Percentiles rank a stretch among this genome's conserved stretches.
These are phyloP conservation scores for Ceratocystis colombiana DNA, from an alignment of 2,329 filamentous ascomycete species.

Conservation along the genomic window DNA sequence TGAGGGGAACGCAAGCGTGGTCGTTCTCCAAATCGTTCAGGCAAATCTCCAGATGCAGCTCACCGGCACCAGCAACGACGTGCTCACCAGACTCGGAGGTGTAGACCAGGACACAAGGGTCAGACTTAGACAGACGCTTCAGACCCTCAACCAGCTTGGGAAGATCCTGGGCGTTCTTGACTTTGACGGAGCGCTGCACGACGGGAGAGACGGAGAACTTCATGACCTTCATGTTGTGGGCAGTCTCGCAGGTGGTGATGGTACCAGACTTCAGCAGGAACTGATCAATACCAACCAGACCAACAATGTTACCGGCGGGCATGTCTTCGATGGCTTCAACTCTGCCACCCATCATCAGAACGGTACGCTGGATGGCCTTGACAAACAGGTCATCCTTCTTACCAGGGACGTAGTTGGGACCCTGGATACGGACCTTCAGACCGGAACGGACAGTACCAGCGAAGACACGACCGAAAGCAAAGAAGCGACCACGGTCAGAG, in stretches of 20 bases:
- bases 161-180: constrained; percentile 99
- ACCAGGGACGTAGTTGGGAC: constrained; percentile 94
- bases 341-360: constrained; percentile 99
- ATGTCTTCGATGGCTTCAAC: constrained; percentile 98
- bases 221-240: constrained; percentile 99
- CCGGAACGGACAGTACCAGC: constrained; percentile 94
- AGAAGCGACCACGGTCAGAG: constrained; percentile 99
- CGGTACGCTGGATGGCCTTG: constrained; percentile 99
- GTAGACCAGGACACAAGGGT: constrained; percentile 89
- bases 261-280: constrained; percentile 99
- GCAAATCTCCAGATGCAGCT: constrained; percentile 99
- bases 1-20: constrained; percentile 96
- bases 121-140: constrained; percentile 99
- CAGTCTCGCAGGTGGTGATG: constrained; percentile 89
- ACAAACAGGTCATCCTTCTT: constrained; percentile 99
- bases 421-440: constrained; percentile 99
- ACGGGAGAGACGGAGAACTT: constrained; percentile 99
- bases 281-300: constrained; percentile 98
- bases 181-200: constrained; percentile 95
- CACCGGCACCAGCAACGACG: constrained; percentile 97
- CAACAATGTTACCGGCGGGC: constrained; percentile 98
- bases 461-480: constrained; percentile 99
- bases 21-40: constrained; percentile 99
- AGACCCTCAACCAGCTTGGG: constrained; percentile 99
- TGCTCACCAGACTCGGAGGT: constrained; percentile 94